A percentile compares a stretch with the other conserved stretches of the same genome.
Evolutionary conservation across 805 yeast genomes (phyloP).

Genomic region (Wickerhamiella hasegawae): DNA sequence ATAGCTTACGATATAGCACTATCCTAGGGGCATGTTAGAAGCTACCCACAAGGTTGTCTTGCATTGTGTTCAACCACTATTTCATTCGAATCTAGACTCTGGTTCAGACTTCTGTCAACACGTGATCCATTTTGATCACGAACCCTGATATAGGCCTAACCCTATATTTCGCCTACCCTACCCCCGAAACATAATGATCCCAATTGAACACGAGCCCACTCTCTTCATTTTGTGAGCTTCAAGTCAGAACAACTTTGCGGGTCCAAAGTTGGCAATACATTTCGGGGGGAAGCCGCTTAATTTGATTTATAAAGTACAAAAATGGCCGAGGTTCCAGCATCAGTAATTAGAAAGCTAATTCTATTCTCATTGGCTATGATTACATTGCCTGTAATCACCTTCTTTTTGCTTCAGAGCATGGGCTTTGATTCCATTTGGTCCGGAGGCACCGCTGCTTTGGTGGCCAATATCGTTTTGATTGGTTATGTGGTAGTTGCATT

Average conservation of each 20-base stretch:
- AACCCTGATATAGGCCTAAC: neutral
- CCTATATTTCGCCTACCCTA: neutral
- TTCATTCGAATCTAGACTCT: no score
- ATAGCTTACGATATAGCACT: neutral
- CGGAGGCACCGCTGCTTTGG: constrained; percentile 59
- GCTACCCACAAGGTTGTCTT: no score
- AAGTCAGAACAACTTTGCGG: neutral
- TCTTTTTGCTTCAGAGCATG: constrained; percentile 27
- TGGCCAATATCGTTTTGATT: constrained; percentile 52
- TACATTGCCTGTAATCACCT: constrained; percentile 39
- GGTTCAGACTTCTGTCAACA: no score
- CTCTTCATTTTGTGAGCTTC: neutral
- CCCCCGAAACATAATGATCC: neutral
- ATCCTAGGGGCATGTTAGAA: neutral
- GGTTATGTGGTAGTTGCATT: constrained; percentile 58
- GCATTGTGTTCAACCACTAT: no score
- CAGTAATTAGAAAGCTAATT: constrained; percentile 34
- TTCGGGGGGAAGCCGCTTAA: neutral
- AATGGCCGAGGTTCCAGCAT: constrained; percentile 11
- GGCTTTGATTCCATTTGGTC: constrained; percentile 31
- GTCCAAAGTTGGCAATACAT: neutral
- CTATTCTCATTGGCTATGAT: constrained; percentile 61
- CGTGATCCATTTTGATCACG: neutral
- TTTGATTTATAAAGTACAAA: no score
- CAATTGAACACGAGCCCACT: neutral